Percentiles rank a stretch among this genome's conserved stretches.
Conservation (phyloP, 2,329 filamentous ascomycete genomes). For the Epichloe sibirici region DNA sequence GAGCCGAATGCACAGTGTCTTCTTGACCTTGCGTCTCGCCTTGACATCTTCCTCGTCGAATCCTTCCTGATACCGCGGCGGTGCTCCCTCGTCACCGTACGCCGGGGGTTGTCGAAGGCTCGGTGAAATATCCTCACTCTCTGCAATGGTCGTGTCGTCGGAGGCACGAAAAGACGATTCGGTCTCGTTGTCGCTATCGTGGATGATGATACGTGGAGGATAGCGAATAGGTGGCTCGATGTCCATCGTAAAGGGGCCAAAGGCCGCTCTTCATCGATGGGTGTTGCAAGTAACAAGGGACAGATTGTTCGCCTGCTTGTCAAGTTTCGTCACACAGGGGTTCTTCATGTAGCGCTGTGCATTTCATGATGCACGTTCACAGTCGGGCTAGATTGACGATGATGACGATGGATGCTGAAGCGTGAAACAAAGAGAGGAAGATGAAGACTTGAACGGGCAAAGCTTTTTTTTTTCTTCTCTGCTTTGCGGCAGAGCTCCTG, state of each 20-base stretch:
- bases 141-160: conserved; percentile 8
- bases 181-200: background rate
- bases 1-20: conserved; percentile 11
- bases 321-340: background rate
- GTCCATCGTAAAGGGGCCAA: conserved; percentile 6
- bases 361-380: background rate
- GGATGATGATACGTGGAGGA: conserved; percentile 5
- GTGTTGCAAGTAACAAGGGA: background rate
- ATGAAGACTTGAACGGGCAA: background rate
- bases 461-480: background rate
- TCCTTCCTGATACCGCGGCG: conserved; percentile 9
- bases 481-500: background rate
- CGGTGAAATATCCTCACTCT: conserved; percentile 1
- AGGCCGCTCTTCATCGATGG: background rate
- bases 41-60: conserved; percentile 3
- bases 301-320: background rate
- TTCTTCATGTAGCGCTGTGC: background rate
- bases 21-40: conserved; percentile 7
- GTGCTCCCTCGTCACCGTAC: conserved; percentile 11
- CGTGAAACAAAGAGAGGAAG: background rate
- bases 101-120: conserved; percentile 10
- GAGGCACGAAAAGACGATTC: conserved; percentile 1
- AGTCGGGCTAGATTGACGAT: background rate
- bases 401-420: background rate
- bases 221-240: conserved; percentile 5